phyloP scores from a whole-genome alignment of 345 rosid genomes.

The Viola odorata region DNA sequence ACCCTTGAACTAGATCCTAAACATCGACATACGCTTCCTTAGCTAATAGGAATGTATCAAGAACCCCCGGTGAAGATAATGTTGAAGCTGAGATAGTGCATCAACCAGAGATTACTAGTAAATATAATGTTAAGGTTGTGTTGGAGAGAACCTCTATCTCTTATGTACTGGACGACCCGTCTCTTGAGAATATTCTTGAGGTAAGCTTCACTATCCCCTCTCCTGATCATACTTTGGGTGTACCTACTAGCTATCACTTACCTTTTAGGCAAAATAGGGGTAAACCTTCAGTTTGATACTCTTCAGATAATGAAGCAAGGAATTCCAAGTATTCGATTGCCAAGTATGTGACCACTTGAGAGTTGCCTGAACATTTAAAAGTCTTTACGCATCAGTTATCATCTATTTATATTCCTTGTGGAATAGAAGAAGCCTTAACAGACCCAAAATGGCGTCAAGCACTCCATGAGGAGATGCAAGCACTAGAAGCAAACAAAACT shows the following conservation, averaged over 20 bases:
- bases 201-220: background rate
- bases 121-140: background rate
- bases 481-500: background rate
- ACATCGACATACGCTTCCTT: too few relatives aligned
- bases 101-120: background rate
- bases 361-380: background rate
- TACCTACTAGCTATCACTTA: background rate
- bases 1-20: too few relatives aligned
- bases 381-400: background rate
- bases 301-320: background rate
- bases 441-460: background rate
- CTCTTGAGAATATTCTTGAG: background rate
- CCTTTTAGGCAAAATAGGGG: background rate
- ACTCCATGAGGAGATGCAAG: background rate
- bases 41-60: too few relatives aligned
- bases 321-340: background rate
- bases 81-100: background rate
- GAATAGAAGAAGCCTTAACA: background rate
- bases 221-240: background rate
- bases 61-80: background rate
- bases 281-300: background rate
- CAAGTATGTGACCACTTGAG: background rate
- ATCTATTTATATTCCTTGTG: background rate
- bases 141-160: background rate
- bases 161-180: background rate